Percentiles rank a stretch among this genome's conserved stretches.
Evolutionary conservation across 2,329 filamentous ascomycete species (phyloP).

Genomic region (Phyllosticta citriasiana): DNA sequence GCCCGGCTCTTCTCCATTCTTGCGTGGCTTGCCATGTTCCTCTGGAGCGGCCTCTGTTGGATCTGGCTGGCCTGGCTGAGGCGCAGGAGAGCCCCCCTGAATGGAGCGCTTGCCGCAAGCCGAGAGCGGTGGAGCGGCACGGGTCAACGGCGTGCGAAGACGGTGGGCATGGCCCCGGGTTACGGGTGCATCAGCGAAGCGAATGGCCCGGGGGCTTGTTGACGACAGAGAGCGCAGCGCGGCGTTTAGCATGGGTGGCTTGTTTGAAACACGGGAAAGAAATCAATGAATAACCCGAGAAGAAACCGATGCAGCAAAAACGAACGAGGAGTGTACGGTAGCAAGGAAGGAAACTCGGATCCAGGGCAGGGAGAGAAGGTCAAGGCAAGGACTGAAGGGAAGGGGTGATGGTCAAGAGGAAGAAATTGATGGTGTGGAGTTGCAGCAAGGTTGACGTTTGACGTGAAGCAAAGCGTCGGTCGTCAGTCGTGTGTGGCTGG

Average conservation of each 20-base stretch:
- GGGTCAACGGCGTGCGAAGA: not conserved
- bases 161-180: not conserved
- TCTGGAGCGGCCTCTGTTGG: constrained; percentile 1
- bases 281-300: constrained; percentile 7
- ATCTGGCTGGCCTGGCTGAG: constrained; percentile 7
- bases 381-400: not conserved
- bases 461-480: not conserved
- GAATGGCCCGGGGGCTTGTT: not conserved
- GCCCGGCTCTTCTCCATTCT: not conserved
- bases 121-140: not conserved
- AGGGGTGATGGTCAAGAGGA: not conserved
- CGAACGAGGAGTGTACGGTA: constrained; percentile 11
- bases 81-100: constrained; percentile 8
- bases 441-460: not conserved
- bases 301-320: constrained; percentile 7
- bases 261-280: constrained; percentile 1
- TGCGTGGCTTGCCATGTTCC: not conserved
- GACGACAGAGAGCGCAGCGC: not conserved
- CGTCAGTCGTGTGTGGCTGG: not conserved
- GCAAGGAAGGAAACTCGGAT: constrained; percentile 10
- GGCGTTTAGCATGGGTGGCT: not conserved
- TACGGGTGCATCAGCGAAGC: not conserved
- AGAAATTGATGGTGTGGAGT: not conserved
- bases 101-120: not conserved
- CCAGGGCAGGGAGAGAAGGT: constrained; percentile 12